Percentiles rank a stretch among this genome's conserved stretches.
Evolutionary conservation across 108 stramenopile species (phyloP).

Genomic region (Conticribra weissflogii): DNA sequence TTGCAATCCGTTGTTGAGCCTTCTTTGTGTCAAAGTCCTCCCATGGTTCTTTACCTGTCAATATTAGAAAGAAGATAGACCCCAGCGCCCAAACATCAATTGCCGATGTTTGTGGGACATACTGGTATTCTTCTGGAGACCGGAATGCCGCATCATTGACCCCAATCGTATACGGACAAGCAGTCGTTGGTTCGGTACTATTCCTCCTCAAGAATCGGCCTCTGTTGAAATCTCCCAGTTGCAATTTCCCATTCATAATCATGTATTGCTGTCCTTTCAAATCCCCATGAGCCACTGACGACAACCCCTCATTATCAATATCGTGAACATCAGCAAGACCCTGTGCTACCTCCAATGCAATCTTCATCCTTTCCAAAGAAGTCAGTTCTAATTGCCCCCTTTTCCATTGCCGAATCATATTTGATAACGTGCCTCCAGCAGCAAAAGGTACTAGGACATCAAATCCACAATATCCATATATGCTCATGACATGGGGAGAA

Average conservation of each 20-base stretch:
- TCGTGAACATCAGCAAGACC: conserved; percentile 47
- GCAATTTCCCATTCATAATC: conserved; percentile 25
- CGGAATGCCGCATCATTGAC: conserved; percentile 46
- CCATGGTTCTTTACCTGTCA: conserved; percentile 38
- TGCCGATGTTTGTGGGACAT: conserved; percentile 37
- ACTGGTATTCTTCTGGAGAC: conserved; percentile 48
- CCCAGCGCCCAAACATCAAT: conserved; percentile 54
- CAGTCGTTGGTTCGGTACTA: conserved; percentile 17
- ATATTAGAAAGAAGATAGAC: conserved; percentile 36
- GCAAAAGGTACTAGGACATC: conserved; percentile 26
- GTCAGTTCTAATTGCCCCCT: conserved; percentile 16
- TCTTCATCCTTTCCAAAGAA: conserved; percentile 11
- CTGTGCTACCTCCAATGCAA: conserved; percentile 31
- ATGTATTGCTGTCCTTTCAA: conserved; percentile 44
- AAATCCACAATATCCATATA: conserved; percentile 48
- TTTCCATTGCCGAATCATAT: conserved; percentile 10
- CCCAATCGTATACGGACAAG: conserved; percentile 49
- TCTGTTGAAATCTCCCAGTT: conserved; percentile 50
- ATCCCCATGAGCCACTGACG: conserved; percentile 47
- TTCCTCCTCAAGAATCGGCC: conserved; percentile 37
- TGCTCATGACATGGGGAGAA: conserved; percentile 25
- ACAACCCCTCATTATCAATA: conserved; percentile 46
- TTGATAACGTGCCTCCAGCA: conserved; percentile 24
- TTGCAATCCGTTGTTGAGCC: conserved; percentile 17
- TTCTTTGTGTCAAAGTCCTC: conserved; percentile 3